A percentile compares a stretch with the other conserved stretches of the same genome.
phyloP scores from a whole-genome alignment of 768 basidiomycete genomes.

The Mycena sanguinolenta region DNA sequence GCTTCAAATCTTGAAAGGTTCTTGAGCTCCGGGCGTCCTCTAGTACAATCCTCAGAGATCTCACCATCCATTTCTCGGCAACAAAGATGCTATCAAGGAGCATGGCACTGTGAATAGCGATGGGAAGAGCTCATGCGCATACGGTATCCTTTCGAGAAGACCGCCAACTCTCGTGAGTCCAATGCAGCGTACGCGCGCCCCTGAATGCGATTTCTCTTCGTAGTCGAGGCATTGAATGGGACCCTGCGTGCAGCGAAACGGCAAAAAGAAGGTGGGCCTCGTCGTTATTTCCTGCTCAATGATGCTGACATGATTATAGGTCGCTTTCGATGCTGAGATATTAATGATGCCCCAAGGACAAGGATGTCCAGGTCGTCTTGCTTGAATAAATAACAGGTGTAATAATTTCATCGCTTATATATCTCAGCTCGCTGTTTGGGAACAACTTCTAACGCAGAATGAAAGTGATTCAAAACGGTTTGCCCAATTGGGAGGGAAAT shows the following conservation, averaged over 20 bases:
- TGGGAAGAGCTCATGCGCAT: slow-evolving; percentile 53
- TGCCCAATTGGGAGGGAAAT: slow-evolving; percentile 27
- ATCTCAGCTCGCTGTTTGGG: no score
- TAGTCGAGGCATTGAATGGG: slow-evolving; percentile 66
- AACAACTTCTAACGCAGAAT: no score
- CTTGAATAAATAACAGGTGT: slow-evolving; percentile 41
- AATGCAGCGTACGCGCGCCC: background rate
- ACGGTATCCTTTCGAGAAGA: slow-evolving; percentile 64
- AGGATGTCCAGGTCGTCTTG: slow-evolving; percentile 59
- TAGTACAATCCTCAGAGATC: slow-evolving; percentile 17
- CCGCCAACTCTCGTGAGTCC: slow-evolving; percentile 30
- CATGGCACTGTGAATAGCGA: slow-evolving; percentile 54
- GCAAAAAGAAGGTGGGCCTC: slow-evolving; percentile 24
- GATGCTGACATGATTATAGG: slow-evolving; percentile 42
- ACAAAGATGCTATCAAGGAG: slow-evolving; percentile 57
- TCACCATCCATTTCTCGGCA: background rate
- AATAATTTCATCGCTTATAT: background rate
- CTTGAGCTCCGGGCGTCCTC: background rate
- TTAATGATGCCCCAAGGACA: slow-evolving; percentile 66
- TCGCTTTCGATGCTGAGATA: slow-evolving; percentile 59
- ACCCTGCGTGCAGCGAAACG: slow-evolving; percentile 47
- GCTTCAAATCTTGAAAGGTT: slow-evolving; percentile 31
- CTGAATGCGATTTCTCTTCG: background rate
- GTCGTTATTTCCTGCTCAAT: background rate
- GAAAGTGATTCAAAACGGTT: background rate